Percentiles rank a stretch among this genome's conserved stretches.
Evolutionary conservation across 768 basidiomycete genomes (phyloP).

Genomic region (Lentinula detonsa): DNA sequence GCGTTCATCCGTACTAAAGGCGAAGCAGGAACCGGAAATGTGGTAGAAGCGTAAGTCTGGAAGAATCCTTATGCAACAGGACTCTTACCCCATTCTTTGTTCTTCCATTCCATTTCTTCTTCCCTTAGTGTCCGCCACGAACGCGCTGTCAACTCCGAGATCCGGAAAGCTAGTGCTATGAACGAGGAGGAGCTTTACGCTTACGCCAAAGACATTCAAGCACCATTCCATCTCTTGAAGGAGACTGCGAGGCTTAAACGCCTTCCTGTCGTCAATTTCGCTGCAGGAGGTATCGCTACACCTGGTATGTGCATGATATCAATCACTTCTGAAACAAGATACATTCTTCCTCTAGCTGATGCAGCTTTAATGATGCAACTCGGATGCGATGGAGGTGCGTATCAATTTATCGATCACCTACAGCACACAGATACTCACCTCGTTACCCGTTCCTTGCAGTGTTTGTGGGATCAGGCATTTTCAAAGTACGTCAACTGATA

Average conservation of each 20-base stretch:
- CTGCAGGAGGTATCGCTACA: slow-evolving; percentile 90
- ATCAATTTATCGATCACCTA: neutral
- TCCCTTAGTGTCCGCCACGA: slow-evolving; percentile 71
- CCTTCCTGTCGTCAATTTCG: slow-evolving; percentile 95
- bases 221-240: slow-evolving; percentile 93
- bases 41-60: slow-evolving; percentile 67
- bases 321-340: neutral
- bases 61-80: neutral
- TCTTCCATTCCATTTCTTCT: neutral
- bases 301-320: slow-evolving; percentile 49
- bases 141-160: slow-evolving; percentile 77
- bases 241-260: slow-evolving; percentile 92
- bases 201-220: slow-evolving; percentile 87
- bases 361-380: slow-evolving; percentile 99
- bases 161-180: slow-evolving; percentile 83
- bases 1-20: slow-evolving; percentile 99
- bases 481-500: slow-evolving; percentile 56
- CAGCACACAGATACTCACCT: neutral
- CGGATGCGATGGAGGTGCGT: slow-evolving; percentile 86
- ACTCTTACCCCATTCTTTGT: neutral
- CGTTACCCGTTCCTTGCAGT: slow-evolving; percentile 37
- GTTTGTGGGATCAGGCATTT: slow-evolving; percentile 97
- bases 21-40: slow-evolving; percentile 84
- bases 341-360: slow-evolving; percentile 51
- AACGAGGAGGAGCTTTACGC: slow-evolving; percentile 92